phyloP scores from a whole-genome alignment of 2,329 filamentous ascomycete genomes.

The Neofusicoccum ribis region DNA sequence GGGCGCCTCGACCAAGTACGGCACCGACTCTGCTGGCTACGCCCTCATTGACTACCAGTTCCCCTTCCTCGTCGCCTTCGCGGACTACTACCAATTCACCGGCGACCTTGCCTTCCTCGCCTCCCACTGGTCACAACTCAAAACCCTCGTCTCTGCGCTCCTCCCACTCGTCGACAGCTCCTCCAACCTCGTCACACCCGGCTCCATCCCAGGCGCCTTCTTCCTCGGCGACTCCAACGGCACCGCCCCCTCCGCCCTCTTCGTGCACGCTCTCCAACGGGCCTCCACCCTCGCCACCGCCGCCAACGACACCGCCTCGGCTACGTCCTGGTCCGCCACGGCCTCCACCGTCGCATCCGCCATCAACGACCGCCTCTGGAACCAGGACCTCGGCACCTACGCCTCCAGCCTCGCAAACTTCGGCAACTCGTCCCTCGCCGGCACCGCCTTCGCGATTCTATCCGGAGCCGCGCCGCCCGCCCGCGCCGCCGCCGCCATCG shows the following conservation, averaged over 20 bases:
- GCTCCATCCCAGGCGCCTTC: conserved; percentile 15
- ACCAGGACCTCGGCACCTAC: conserved; percentile 32
- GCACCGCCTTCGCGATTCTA: conserved; percentile 36
- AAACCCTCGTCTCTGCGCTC: conserved; percentile 25
- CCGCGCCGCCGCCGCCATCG: conserved; percentile 32
- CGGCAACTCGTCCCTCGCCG: conserved; percentile 28
- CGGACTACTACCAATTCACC: conserved; percentile 29
- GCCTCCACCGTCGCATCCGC: conserved; percentile 27
- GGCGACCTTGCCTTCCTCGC: conserved; percentile 25
- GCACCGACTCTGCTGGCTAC: conserved; percentile 12
- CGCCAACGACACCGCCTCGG: conserved; percentile 30
- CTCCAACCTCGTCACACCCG: conserved; percentile 27
- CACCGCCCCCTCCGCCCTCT: conserved; percentile 28
- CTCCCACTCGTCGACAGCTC: conserved; percentile 29
- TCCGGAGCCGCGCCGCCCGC: conserved; percentile 36
- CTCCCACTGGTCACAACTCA: conserved; percentile 29
- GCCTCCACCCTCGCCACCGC: conserved; percentile 33
- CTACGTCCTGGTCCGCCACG: conserved; percentile 25
- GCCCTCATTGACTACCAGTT: conserved; percentile 34
- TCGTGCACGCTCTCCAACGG: conserved; percentile 29
- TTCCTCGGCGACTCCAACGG: conserved; percentile 36
- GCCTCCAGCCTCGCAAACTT: conserved; percentile 14
- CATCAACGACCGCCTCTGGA: conserved; percentile 38
- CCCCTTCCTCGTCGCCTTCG: conserved; percentile 30
- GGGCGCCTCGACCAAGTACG: conserved; percentile 19